phyloP scores from a whole-genome alignment of 306 rosid genomes.

The Casuarina equisetifolia region DNA sequence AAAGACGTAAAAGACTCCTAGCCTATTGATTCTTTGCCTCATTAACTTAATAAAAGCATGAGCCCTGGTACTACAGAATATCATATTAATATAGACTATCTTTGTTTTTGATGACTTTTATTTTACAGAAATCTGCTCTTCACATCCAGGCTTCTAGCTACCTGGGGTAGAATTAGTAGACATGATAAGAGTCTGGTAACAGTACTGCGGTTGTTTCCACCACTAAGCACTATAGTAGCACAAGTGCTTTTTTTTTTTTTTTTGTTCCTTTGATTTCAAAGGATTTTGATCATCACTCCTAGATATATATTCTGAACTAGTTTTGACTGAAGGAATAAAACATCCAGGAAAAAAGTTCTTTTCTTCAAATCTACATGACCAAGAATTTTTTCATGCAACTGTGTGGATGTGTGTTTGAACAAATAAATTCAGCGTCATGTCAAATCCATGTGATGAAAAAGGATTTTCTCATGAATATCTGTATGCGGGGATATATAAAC shows the following conservation, averaged over 20 bases:
- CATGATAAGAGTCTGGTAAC: background rate
- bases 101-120: background rate
- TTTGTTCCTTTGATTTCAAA: background rate
- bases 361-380: background rate
- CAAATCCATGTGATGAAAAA: background rate
- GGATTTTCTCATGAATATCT: background rate
- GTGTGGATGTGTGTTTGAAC: too few species aligned
- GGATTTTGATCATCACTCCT: background rate
- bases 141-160: background rate
- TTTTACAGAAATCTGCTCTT: background rate
- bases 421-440: too few species aligned
- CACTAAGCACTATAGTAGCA: background rate
- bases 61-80: too few species aligned
- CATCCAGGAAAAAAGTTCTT: background rate
- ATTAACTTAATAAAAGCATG: background rate
- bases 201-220: too few species aligned
- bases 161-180: background rate
- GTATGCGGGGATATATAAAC: too few species aligned
- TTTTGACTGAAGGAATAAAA: background rate
- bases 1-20: background rate
- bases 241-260: background rate
- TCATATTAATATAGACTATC: too few species aligned
- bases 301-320: background rate
- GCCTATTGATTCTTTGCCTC: background rate
- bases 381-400: too few species aligned